Conservation (phyloP, 164 flowering plant genomes). For the Piper betle region DNA sequence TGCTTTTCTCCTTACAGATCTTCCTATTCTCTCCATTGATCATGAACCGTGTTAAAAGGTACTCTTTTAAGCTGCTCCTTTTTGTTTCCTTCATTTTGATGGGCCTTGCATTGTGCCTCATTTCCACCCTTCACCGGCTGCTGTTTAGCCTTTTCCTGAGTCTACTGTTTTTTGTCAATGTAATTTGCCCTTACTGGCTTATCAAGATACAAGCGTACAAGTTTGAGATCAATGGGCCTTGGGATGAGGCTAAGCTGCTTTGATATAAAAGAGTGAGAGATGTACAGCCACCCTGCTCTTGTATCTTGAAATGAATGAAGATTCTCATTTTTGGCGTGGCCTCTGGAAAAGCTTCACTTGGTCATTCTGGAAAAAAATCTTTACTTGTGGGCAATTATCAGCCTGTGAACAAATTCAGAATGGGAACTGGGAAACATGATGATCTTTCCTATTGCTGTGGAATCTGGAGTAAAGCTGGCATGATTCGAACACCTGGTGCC, state of each 20-base stretch:
- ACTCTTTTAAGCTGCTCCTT: conserved; percentile 55
- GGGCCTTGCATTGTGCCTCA: conserved; percentile 37
- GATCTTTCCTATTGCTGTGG: too few species aligned
- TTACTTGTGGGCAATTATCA: too few species aligned
- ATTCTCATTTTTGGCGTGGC: too few species aligned
- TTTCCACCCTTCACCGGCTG: conserved; percentile 38
- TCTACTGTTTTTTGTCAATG: conserved; percentile 49
- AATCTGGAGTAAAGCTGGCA: too few species aligned
- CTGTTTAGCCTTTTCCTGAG: conserved; percentile 43
- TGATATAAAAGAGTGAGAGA: conserved; percentile 56
- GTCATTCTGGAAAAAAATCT: too few species aligned
- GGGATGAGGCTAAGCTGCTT: conserved; percentile 99
- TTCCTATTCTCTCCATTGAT: conserved; percentile 89
- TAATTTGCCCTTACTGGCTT: conserved; percentile 92
- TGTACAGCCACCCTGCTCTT: too few species aligned
- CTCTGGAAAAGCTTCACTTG: too few species aligned
- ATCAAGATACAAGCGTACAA: conserved; percentile 79
- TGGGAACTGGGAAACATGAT: too few species aligned
- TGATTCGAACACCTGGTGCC: too few species aligned
- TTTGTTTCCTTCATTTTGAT: conserved; percentile 55
- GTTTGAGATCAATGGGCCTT: conserved; percentile 98
- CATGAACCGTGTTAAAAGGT: conserved; percentile 63
- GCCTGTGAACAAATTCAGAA: too few species aligned
- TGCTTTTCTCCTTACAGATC: conserved; percentile 83
- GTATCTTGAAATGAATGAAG: not conserved